A percentile compares a stretch with the other conserved stretches of the same genome.
Evolutionary conservation across 805 yeast genomes (phyloP).

Genomic region (Wickerhamiella dianesei): DNA sequence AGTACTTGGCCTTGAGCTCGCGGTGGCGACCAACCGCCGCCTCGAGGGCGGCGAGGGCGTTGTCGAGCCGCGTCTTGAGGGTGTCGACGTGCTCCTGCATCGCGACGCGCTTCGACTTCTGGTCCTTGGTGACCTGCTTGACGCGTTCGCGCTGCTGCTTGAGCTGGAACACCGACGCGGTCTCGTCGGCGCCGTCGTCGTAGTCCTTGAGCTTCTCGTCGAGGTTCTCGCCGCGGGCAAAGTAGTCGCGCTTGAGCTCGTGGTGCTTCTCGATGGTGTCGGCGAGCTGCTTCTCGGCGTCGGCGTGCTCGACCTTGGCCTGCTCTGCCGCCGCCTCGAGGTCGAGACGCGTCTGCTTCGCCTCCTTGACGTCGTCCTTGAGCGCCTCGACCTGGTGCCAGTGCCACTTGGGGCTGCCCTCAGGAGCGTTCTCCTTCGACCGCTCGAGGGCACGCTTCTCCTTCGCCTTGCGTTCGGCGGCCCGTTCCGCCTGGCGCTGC

Average conservation of each 20-base stretch:
- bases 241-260: conserved; percentile 18
- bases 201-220: conserved; percentile 20
- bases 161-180: conserved; percentile 30
- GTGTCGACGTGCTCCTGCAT: conserved; percentile 8
- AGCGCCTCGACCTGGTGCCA: conserved; percentile 17
- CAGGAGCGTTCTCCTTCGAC: conserved; percentile 11
- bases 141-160: conserved; percentile 35
- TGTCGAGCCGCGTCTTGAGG: conserved; percentile 12
- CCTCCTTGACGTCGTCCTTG: conserved; percentile 18
- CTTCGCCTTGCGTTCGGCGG: conserved; percentile 13
- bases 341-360: conserved; percentile 14
- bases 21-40: conserved; percentile 24
- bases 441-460: conserved; percentile 14
- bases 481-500: conserved; percentile 9
- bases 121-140: conserved; percentile 12
- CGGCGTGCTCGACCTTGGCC: conserved; percentile 11
- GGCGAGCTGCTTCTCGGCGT: conserved; percentile 18
- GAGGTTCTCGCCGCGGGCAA: conserved; percentile 12
- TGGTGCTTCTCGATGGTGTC: conserved; percentile 17
- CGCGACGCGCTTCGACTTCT: conserved; percentile 12
- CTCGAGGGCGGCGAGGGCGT: conserved; percentile 17
- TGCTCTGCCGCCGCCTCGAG: conserved; percentile 12
- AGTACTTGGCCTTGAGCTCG: conserved; percentile 22
- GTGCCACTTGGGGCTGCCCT: conserved; percentile 15
- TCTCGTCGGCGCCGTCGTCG: conserved; percentile 18